Base-by-base conservation (phyloP, 257 asterid genomes). In the Eucommia ulmoides region DNA sequence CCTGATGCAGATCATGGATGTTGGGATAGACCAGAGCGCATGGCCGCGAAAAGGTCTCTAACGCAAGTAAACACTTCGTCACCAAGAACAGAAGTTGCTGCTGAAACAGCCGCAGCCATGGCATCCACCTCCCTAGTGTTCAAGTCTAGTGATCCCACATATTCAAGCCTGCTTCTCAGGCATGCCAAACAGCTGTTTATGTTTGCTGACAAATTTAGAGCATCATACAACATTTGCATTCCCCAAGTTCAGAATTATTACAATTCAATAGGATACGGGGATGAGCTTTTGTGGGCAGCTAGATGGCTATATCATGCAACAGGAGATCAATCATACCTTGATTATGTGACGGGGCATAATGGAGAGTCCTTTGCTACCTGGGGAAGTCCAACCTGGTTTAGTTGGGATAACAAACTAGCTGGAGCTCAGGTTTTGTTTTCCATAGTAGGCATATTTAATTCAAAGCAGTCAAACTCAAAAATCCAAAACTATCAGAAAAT, bases 341-440 rank as follows among this genome's bases (percentile, higher is more conserved):
- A 35, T 35, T 35, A 35, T 35, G 44, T 35, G 44, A 35, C 15
- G 3, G 44, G 44, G 44, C 44, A 35, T 10, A 35, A 35, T 35
- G 44, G 44, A 35, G 16, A 35, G 16, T 15, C 44, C 1, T 35
- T 35, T 35, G 44, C 44, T 35, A 35, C 11, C 44, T 35, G 44
- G 44, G 44, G 44, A 35, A 35, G 44, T 11, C 44, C 44, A 35
- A 35, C 44, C 16, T 35, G 44, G 44, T 35, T 35, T 17, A 35
- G 44, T 35, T 35, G 44, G 44, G 44, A 35, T 35, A 35, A 35
- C 44, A 35, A 35, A 17, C 44, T 35, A 35, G 44, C 44, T 1
- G 44, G 44, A 35, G 16, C 44, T 35, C 44, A 35, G 44, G 44
- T 35, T 6, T 35, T 35, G 44, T 35, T 35, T 15, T 35, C 44